These are phyloP conservation scores for Dacryopinax primogenitus DNA, from an alignment of 768 basidiomycete species.

Conservation along the genomic window DNA sequence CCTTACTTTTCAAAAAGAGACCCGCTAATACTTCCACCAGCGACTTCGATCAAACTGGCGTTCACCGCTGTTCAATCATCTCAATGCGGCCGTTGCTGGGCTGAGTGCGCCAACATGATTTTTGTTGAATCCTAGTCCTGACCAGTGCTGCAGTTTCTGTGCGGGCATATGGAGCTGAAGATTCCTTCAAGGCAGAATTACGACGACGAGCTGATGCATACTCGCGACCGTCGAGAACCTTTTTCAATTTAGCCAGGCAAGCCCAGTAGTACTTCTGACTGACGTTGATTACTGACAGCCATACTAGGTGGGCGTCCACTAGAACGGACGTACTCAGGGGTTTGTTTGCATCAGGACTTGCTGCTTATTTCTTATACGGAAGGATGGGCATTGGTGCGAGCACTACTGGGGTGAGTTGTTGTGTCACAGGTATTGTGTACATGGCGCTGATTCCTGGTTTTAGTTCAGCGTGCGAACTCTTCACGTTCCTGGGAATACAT, in stretches of 20 bases:
- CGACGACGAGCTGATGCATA: slow-evolving; percentile 24
- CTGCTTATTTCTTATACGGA: slow-evolving; percentile 26
- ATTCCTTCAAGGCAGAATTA: slow-evolving; percentile 35
- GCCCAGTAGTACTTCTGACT: neutral
- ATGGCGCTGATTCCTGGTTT: neutral
- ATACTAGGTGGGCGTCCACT: slow-evolving; percentile 19
- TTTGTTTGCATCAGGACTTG: slow-evolving; percentile 24
- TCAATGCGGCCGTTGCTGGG: slow-evolving; percentile 48
- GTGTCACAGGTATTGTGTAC: neutral
- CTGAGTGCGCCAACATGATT: slow-evolving; percentile 19
- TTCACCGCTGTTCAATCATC: slow-evolving; percentile 38
- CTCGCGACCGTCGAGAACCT: neutral
- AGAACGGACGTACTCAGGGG: slow-evolving; percentile 28
- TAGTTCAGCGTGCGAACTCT: slow-evolving; percentile 3
- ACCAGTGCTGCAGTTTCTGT: slow-evolving; percentile 30
- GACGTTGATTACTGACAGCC: neutral
- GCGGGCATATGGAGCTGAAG: slow-evolving; percentile 51
- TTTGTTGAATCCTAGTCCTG: neutral
- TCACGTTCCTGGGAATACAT: neutral
- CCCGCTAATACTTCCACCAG: slow-evolving; percentile 18
- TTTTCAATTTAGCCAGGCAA: slow-evolving; percentile 25
- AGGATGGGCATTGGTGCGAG: neutral
- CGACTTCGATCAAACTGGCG: slow-evolving; percentile 42
- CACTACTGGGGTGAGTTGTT: neutral
- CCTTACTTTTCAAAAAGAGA: neutral